Conservation (phyloP, 345 rosid species). For the Salix suchowensis region DNA sequence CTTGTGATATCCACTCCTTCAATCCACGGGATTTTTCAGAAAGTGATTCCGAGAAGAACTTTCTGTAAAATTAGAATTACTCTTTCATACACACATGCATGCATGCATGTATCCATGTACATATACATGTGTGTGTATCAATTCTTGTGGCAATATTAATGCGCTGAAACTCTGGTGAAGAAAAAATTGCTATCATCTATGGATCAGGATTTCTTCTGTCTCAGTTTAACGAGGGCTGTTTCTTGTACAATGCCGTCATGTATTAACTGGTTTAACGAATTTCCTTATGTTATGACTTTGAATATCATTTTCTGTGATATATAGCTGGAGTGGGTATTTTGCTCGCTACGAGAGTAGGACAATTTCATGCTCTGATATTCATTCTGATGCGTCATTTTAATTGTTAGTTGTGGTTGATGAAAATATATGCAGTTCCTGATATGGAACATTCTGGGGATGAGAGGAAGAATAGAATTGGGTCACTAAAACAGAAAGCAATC, state of each 20-base stretch:
- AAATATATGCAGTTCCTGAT: slow-evolving; percentile 16
- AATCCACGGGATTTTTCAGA: background rate
- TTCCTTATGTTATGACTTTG: background rate
- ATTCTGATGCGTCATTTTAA: background rate
- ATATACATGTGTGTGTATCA: background rate
- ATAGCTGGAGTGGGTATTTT: background rate
- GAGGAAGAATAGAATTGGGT: slow-evolving; percentile 51
- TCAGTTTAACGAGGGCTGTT: background rate
- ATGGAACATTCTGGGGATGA: slow-evolving; percentile 43
- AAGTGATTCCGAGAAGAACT: background rate
- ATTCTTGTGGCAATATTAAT: background rate
- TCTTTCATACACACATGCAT: background rate
- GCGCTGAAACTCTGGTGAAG: background rate
- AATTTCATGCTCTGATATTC: background rate
- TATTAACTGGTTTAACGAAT: background rate
- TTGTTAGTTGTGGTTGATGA: background rate
- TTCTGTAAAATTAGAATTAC: background rate
- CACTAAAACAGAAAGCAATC: slow-evolving; percentile 60
- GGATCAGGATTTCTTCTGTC: background rate
- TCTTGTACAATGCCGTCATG: background rate
- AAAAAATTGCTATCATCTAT: background rate
- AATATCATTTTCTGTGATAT: background rate
- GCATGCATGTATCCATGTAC: too few relatives aligned
- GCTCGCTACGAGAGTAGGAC: background rate
- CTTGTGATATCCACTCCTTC: background rate